phyloP scores from a whole-genome alignment of 257 asterid genomes.

The Phtheirospermum japonicum region DNA sequence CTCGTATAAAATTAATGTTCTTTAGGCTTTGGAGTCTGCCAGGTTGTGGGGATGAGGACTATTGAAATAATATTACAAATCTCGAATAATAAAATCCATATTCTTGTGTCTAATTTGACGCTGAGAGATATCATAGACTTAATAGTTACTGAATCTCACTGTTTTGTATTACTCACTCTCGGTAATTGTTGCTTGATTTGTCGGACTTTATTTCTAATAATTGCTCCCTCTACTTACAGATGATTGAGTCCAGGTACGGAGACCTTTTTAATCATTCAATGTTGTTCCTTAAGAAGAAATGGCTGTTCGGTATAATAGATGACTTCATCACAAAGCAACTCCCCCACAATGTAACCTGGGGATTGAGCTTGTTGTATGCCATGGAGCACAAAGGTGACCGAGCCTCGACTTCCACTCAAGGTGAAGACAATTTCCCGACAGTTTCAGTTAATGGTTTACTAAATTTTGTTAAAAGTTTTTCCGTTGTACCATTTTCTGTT shows the following conservation, averaged over 20 bases:
- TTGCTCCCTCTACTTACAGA: constrained; percentile 46
- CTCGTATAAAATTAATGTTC: background rate
- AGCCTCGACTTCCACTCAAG: constrained; percentile 95
- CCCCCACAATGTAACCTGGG: constrained; percentile 99
- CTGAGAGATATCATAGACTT: constrained; percentile 13
- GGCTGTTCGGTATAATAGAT: constrained; percentile 87
- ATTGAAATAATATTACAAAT: background rate
- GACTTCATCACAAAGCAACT: constrained; percentile 97
- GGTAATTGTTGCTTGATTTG: constrained; percentile 9
- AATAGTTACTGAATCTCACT: constrained; percentile 20
- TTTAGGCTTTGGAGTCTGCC: background rate
- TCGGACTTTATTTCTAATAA: constrained; percentile 10
- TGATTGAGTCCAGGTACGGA: constrained; percentile 79
- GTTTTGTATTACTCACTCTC: constrained; percentile 1
- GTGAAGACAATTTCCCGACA: constrained; percentile 36
- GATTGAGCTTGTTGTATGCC: constrained; percentile 93
- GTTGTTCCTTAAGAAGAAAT: constrained; percentile 81
- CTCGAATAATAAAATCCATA: constrained; percentile 10
- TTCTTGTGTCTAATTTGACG: background rate
- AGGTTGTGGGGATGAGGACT: background rate
- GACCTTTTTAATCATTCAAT: constrained; percentile 79
- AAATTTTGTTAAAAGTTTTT: constrained; percentile 2
- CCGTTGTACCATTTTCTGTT: constrained; percentile 18
- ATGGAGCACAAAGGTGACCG: constrained; percentile 94
- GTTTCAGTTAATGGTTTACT: background rate